Evolutionary conservation across 2,329 filamentous ascomycete genomes (phyloP).

Genomic region (Nemania sp.): DNA sequence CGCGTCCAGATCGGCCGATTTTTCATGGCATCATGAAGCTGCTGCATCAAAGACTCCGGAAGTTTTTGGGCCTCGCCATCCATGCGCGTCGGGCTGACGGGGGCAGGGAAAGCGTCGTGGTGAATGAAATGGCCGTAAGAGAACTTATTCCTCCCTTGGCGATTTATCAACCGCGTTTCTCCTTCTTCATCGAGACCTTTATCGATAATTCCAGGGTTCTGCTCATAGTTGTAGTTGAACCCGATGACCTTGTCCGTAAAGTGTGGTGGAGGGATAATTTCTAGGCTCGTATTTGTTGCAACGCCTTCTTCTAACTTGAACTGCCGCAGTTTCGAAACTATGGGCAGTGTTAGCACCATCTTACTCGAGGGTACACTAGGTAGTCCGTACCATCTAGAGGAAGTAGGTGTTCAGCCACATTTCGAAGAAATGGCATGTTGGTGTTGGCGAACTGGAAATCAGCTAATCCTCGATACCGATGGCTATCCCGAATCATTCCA

Average conservation of each 20-base stretch:
- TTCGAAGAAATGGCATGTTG: constrained; percentile 69
- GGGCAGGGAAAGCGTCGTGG: constrained; percentile 64
- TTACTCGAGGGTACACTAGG: neutral
- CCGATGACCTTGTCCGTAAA: constrained; percentile 75
- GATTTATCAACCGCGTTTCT: constrained; percentile 58
- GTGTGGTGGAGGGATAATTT: constrained; percentile 79
- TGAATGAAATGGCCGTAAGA: constrained; percentile 63
- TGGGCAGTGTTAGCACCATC: constrained; percentile 26
- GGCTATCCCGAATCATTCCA: constrained; percentile 75
- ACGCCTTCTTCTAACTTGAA: constrained; percentile 71
- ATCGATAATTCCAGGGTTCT: constrained; percentile 77
- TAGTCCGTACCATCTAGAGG: constrained; percentile 66
- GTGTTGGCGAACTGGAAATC: constrained; percentile 84
- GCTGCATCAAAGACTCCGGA: constrained; percentile 66
- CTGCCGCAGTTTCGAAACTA: constrained; percentile 57
- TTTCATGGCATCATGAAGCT: constrained; percentile 68
- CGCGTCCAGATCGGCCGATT: constrained; percentile 85
- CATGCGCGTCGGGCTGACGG: constrained; percentile 62
- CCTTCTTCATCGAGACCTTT: constrained; percentile 60
- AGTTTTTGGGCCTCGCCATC: constrained; percentile 60
- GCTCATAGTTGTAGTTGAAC: constrained; percentile 80
- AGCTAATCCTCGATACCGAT: constrained; percentile 82
- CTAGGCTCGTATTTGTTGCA: constrained; percentile 62
- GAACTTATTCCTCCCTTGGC: constrained; percentile 58
- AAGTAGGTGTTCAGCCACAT: constrained; percentile 72